Evolutionary conservation across 257 asterid species (phyloP).

Genomic region (Solanum corneliomulleri): DNA sequence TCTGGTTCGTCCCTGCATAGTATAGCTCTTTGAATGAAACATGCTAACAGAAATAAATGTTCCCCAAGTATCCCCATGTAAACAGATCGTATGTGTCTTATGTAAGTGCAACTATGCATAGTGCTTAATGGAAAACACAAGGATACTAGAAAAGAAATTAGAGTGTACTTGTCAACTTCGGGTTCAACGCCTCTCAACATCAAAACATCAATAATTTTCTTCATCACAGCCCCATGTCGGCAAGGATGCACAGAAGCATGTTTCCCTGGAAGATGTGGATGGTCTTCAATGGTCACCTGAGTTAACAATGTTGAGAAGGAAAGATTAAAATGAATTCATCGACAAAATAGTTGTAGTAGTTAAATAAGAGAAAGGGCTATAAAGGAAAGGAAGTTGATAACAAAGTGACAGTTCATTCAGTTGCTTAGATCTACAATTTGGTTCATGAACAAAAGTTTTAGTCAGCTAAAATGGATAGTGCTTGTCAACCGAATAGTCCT

Average conservation of each 20-base stretch:
- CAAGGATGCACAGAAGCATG: conserved; percentile 99
- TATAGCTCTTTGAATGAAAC: neutral
- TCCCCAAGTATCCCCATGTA: neutral
- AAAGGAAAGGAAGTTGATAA: neutral
- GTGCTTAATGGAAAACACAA: neutral
- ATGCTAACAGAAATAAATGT: neutral
- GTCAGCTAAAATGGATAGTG: neutral
- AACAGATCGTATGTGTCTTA: neutral
- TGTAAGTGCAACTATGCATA: neutral
- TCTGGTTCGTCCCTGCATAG: neutral
- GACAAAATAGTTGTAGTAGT: neutral
- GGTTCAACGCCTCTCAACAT: conserved; percentile 96
- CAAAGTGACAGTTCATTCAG: neutral
- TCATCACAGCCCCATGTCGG: conserved; percentile 99
- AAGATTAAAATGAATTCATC: neutral
- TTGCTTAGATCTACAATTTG: neutral
- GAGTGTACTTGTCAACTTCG: conserved; percentile 78
- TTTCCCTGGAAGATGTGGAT: conserved; percentile 93
- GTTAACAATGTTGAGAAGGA: neutral
- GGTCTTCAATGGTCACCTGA: conserved; percentile 97
- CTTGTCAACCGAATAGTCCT: neutral
- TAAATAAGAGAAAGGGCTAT: neutral
- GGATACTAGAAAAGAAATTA: neutral
- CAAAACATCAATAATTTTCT: conserved; percentile 87
- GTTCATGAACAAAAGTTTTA: neutral